Base-by-base conservation (phyloP, 495 filamentous ascomycete genomes). In the Glonium stellatum region DNA sequence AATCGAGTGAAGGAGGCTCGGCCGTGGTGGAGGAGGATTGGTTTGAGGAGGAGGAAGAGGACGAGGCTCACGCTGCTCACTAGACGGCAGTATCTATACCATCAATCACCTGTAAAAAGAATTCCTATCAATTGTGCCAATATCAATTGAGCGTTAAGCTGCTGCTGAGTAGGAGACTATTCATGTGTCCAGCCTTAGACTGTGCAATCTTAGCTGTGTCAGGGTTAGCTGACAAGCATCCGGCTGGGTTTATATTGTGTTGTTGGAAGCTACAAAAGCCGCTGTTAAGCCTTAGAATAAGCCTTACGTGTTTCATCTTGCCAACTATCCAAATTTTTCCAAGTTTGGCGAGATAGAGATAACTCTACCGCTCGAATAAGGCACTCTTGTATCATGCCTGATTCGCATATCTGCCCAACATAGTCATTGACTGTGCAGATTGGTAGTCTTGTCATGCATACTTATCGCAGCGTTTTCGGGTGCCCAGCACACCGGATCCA, bases 41-140 rank as follows among this genome's bases (percentile, higher is more conserved):
- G 84, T 87, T 87, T 66, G 85, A 85, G 73, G 85, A 87, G 71
- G 81, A 84, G 39, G 68, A 70, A 25, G 76, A 78, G 66, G 77
- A 79, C 31, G 74, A 76, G 59, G 71, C 63, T 44, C 48, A 62
- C n/a, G 54, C 65, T 50, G 55, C 50, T 39, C 53, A 55, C n/a
- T 55, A 55, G 53, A 55, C n/a, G 22, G 46, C 42, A 6, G 48
- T 27, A 23, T 18, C 10, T 15, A 44, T 18, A 44, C 13, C 39
- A 44, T 44, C 39, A 13, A 44, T 11, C 10, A 44, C 39, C 39
- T 44, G 39, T 44, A 44, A 44, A 44, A 44, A 44, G 13, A 44
- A 4, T 18, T 15, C 12, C 39, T 44, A 44, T 44, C 39, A 44
- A 44, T 44, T 44, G 39, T 4, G 13, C 10, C 18, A 15, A 18